Evolutionary conservation across 1,284 basidiomycete species (phyloP).

Genomic region (Apiotrichum sp.): DNA sequence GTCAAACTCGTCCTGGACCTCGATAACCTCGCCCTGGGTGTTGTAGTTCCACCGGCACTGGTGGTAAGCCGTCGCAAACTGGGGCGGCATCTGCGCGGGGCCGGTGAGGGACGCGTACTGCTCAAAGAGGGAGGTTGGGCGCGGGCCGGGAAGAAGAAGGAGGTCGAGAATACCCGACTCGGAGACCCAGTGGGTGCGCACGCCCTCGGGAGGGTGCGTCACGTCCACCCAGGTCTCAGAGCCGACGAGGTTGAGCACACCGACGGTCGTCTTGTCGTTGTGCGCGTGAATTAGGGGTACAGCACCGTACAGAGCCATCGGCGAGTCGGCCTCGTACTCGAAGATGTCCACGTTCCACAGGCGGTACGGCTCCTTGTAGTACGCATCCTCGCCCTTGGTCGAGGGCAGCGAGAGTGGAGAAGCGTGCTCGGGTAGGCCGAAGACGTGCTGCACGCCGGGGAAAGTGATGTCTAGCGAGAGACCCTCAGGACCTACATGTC

Average conservation of each 20-base stretch:
- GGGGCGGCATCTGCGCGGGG: conserved; percentile 74
- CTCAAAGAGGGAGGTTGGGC: conserved; percentile 69
- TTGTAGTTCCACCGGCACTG: conserved; percentile 99
- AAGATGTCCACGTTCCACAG: conserved; percentile 97
- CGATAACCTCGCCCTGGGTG: conserved; percentile 77
- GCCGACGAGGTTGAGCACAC: conserved; percentile 80
- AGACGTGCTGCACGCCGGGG: conserved; percentile 81
- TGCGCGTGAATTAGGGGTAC: conserved; percentile 94
- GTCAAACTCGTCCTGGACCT: conserved; percentile 83
- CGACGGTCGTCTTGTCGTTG: conserved; percentile 70
- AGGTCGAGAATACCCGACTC: conserved; percentile 94
- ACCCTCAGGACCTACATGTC: conserved; percentile 73
- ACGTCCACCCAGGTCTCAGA: conserved; percentile 97
- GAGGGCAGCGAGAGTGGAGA: conserved; percentile 81
- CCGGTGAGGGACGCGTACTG: conserved; percentile 85
- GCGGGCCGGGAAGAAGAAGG: conserved; percentile 86
- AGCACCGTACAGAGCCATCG: conserved; percentile 86
- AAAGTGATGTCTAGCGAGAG: conserved; percentile 89
- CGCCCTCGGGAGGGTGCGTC: conserved; percentile 56
- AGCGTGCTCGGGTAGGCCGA: conserved; percentile 95
- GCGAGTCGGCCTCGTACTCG: conserved; percentile 85
- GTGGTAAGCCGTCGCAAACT: conserved; percentile 91
- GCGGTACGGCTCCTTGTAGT: conserved; percentile 85
- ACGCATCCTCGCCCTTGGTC: conserved; percentile 54
- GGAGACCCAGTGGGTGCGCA: conserved; percentile 90